Conservation (phyloP, 2,329 filamentous ascomycete genomes). For the Mariannaea sp. region DNA sequence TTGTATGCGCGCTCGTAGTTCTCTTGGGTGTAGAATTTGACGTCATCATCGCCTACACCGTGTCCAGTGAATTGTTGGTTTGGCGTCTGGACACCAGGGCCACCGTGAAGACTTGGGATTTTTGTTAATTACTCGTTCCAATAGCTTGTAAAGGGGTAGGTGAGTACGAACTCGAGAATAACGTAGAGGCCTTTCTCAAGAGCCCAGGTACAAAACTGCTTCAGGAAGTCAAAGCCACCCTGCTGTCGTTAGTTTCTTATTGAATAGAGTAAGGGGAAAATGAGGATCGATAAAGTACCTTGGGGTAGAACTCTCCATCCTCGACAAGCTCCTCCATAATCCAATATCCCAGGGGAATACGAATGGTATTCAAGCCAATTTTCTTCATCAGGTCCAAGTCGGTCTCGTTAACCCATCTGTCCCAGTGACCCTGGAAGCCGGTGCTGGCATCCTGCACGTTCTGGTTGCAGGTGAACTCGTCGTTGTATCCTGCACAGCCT, state of each 20-base stretch:
- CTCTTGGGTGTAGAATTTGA: constrained; percentile 61
- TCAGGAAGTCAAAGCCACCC: constrained; percentile 52
- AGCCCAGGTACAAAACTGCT: constrained; percentile 53
- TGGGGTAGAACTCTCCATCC: constrained; percentile 55
- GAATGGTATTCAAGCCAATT: constrained; percentile 57
- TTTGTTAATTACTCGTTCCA: background rate
- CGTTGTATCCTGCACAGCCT: constrained; percentile 51
- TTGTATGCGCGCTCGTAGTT: constrained; percentile 60
- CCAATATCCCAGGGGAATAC: constrained; percentile 62
- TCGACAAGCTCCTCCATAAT: constrained; percentile 56
- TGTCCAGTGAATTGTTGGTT: constrained; percentile 54
- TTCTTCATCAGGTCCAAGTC: constrained; percentile 56
- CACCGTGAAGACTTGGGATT: constrained; percentile 50
- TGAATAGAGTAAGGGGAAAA: background rate
- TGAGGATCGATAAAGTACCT: constrained; percentile 9
- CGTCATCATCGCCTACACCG: constrained; percentile 20
- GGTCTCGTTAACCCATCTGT: constrained; percentile 52
- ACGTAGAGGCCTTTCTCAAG: constrained; percentile 56
- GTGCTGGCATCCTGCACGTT: constrained; percentile 52
- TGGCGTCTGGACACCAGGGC: constrained; percentile 53
- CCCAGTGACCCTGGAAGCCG: constrained; percentile 57
- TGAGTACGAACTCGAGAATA: constrained; percentile 49
- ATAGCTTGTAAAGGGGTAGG: fast-evolving
- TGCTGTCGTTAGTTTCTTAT: constrained; percentile 2
- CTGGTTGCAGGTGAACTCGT: constrained; percentile 60